Percentiles rank a stretch among this genome's conserved stretches.
Evolutionary conservation across 495 filamentous ascomycete species (phyloP).

Genomic region (Penicillium bialowiezense): DNA sequence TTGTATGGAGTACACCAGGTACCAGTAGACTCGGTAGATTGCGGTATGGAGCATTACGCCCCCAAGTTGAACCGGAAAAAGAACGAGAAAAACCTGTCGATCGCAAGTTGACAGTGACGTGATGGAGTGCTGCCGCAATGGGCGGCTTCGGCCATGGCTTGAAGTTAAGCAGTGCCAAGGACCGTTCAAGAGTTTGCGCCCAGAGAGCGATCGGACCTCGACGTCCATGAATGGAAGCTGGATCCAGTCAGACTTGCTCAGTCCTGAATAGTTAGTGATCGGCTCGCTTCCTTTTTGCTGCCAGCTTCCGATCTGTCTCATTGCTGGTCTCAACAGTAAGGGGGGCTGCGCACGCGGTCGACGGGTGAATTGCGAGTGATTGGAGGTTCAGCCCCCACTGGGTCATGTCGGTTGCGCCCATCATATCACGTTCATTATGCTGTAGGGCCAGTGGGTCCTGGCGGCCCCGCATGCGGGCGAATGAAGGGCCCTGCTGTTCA

Average conservation of each 20-base stretch:
- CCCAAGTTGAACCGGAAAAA: not conserved
- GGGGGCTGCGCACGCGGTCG: not conserved
- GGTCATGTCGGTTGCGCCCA: slow-evolving; percentile 10
- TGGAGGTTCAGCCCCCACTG: not conserved
- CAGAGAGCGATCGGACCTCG: not conserved
- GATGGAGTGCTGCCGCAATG: slow-evolving; percentile 2
- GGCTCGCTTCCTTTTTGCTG: not conserved
- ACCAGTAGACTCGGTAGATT: too few species aligned
- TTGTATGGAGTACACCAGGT: too few species aligned
- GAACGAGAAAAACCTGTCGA: slow-evolving; percentile 12
- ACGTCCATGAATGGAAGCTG: not conserved
- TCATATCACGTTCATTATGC: slow-evolving; percentile 14
- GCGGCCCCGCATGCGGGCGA: slow-evolving; percentile 25
- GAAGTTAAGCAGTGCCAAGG: not conserved
- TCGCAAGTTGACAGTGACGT: slow-evolving; percentile 4
- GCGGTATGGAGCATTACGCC: not conserved
- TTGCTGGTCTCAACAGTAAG: not conserved
- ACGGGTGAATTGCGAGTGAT: not conserved
- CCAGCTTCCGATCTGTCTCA: too few species aligned
- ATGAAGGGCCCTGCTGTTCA: not conserved
- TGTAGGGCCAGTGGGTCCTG: slow-evolving; percentile 6
- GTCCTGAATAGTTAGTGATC: not conserved
- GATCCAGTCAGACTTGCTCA: not conserved
- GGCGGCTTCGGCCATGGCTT: slow-evolving; percentile 6
- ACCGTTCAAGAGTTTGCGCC: not conserved